Evolutionary conservation across 2,329 filamentous ascomycete genomes (phyloP).

Genomic region (Thielaviopsis cerberus): DNA sequence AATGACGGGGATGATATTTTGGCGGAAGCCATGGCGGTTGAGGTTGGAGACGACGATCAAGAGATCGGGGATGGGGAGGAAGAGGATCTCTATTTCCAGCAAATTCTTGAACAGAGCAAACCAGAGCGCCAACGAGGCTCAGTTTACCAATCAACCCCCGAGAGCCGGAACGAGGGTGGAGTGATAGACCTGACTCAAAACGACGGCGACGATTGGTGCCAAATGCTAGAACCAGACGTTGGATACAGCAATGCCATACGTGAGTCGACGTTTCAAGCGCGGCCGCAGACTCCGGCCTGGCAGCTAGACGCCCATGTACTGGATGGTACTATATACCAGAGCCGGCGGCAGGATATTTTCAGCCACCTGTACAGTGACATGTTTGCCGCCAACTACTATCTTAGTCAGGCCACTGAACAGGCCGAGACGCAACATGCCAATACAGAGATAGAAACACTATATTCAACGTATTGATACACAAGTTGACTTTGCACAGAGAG

Average conservation of each 20-base stretch:
- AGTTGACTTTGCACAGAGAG: too few relatives aligned
- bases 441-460: not conserved
- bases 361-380: not conserved
- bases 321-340: not conserved
- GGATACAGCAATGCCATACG: not conserved
- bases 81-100: not conserved
- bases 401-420: not conserved
- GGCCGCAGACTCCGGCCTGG: not conserved
- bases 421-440: not conserved
- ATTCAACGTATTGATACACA: not conserved
- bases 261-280: not conserved
- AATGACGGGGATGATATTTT: conserved; percentile 5
- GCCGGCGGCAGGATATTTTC: not conserved
- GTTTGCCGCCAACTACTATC: not conserved
- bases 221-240: not conserved
- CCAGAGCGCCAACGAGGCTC: not conserved
- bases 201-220: conserved; percentile 1
- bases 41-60: not conserved
- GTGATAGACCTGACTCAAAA: not conserved
- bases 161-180: not conserved
- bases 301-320: not conserved
- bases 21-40: conserved; percentile 11
- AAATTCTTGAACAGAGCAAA: not conserved
- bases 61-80: conserved; percentile 1
- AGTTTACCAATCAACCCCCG: not conserved